Evolutionary conservation across 176 grass and related monocot genomes (phyloP).

Genomic region (Zoysia pacifica): DNA sequence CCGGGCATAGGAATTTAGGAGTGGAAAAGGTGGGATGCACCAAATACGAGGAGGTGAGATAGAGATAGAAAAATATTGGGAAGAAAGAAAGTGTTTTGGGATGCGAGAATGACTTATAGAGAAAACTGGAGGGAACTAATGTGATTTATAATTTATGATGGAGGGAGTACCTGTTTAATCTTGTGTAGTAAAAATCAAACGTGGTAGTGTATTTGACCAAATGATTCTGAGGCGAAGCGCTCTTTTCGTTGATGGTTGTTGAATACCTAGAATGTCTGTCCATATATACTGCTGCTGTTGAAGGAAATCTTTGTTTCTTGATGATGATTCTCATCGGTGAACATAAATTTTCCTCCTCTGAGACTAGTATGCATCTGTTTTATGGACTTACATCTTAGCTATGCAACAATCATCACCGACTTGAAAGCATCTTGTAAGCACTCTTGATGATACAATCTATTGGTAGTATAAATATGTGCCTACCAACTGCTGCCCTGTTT

Average conservation of each 20-base stretch:
- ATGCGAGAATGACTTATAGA: too few relatives aligned
- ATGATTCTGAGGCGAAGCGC: not conserved
- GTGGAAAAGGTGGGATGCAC: too few relatives aligned
- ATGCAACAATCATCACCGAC: not conserved
- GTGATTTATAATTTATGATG: too few relatives aligned
- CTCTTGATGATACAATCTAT: not conserved
- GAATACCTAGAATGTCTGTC: slow-evolving; percentile 12
- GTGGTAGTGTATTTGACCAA: not conserved
- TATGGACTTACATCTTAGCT: slow-evolving; percentile 17
- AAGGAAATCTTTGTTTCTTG: not conserved
- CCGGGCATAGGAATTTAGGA: too few relatives aligned
- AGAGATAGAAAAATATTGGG: too few relatives aligned
- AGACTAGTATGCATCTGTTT: not conserved
- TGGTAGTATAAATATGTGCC: not conserved
- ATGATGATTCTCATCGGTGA: not conserved
- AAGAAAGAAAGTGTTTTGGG: too few relatives aligned
- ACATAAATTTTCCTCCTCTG: not conserved
- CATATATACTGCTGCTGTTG: not conserved
- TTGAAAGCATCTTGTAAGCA: not conserved
- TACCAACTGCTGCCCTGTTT: not conserved
- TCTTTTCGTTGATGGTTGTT: slow-evolving; percentile 1
- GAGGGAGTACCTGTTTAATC: too few relatives aligned
- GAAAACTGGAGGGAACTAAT: too few relatives aligned
- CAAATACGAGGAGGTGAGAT: too few relatives aligned
- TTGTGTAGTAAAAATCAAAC: not conserved